phyloP scores from a whole-genome alignment of 2,329 filamentous ascomycete species.

The Scleromitrula shiraiana region DNA sequence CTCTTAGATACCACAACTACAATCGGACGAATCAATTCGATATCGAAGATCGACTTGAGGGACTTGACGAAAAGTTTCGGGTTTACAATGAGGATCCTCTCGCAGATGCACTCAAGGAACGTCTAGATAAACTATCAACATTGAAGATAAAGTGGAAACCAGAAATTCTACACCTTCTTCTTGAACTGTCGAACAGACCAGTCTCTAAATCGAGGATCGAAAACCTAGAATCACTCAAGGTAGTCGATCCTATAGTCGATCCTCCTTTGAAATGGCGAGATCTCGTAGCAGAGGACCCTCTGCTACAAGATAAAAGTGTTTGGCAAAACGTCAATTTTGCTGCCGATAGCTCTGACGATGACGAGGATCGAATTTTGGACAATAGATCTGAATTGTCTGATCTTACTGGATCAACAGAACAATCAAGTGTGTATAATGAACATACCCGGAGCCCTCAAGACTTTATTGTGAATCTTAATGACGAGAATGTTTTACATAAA shows the following conservation, averaged over 20 bases:
- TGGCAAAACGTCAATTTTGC: conserved; percentile 66
- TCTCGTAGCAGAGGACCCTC: conserved; percentile 67
- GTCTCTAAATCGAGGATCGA: conserved; percentile 59
- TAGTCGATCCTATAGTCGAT: conserved; percentile 36
- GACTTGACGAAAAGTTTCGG: conserved; percentile 79
- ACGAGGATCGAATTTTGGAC: conserved; percentile 30
- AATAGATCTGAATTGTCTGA: conserved; percentile 32
- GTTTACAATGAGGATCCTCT: conserved; percentile 72
- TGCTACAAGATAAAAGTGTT: conserved; percentile 56
- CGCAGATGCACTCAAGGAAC: conserved; percentile 56
- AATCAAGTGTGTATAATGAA: conserved; percentile 27
- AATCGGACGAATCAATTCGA: conserved; percentile 70
- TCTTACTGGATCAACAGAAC: conserved; percentile 24
- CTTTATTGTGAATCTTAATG: conserved; percentile 25
- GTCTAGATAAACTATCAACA: conserved; percentile 51
- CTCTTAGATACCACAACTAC: conserved; percentile 47
- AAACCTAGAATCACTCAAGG: conserved; percentile 48
- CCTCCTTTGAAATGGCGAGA: conserved; percentile 67
- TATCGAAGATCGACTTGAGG: conserved; percentile 54
- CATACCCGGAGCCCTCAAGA: conserved; percentile 26
- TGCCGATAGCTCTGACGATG: conserved; percentile 51
- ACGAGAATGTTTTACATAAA: conserved; percentile 31
- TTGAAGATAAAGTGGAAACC: conserved; percentile 59
- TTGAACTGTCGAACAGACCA: conserved; percentile 77
- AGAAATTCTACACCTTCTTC: conserved; percentile 68